Base-by-base conservation (phyloP, 1,284 basidiomycete genomes). In the Boletus subluridellus region DNA sequence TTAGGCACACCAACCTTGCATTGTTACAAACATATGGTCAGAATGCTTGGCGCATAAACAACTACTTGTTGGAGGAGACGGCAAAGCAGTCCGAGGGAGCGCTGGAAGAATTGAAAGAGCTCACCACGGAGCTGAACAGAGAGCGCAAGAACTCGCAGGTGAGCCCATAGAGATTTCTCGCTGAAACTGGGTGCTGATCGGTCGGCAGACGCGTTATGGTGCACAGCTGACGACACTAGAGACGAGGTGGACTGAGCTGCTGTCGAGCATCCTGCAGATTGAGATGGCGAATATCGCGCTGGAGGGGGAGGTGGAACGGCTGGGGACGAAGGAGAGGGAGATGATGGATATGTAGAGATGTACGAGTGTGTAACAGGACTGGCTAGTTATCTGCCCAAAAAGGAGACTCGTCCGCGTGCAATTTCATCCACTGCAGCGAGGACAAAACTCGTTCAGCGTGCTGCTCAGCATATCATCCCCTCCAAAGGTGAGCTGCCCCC, bases 41-140 rank as follows among this genome's bases (percentile, higher is more conserved):
- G 12, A 97, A 98, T 76, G 87, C 90, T 11, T 97, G 93, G 91
- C 83, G 89, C 63, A 86, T 96, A 72, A 86, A 92, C 71, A 96
- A 97, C 74, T 95, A 94, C 71, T 80, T 91, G 35, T 77, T 94
- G 28, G 93, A 96, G 72, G 82, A 86, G 37, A 85, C 89, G 44
- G 85, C 88, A 9, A 89, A 87, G 64, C 83, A 87, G 63, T 76
- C 88, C 7, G 92, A 95, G 71, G 79, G 80, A 57, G 79, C 86
- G 15, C 76, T 93, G 5, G 88, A 93, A 63, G 81, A 83, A 46
- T 63, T 93, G 65, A 88, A 87, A 71, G 83, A 90, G 66, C 74
- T 87, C 54, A 89, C 89, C 0, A 87, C 88, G 0, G 89, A 92
- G 58, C 81, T 97, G 62, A 97, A 97, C 72, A 81, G 94, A 50